Percentiles rank a stretch among this genome's conserved stretches.
phyloP scores from a whole-genome alignment of 2,329 filamentous ascomycete genomes.

The Chrysoporthe deuterocubensis region DNA sequence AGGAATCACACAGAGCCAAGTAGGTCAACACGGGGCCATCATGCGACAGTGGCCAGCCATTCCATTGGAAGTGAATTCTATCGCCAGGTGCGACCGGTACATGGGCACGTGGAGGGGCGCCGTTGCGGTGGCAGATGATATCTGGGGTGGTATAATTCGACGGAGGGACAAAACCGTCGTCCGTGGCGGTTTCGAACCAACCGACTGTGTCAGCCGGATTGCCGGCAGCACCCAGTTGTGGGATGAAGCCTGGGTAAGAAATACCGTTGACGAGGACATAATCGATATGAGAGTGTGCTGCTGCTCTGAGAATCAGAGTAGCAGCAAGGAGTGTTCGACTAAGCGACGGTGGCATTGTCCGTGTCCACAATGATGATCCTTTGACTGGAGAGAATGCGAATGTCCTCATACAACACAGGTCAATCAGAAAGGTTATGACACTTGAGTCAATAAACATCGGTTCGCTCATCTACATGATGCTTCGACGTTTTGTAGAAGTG shows the following conservation, averaged over 20 bases:
- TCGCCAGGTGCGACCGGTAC: slow-evolving; percentile 62
- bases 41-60: slow-evolving; percentile 60
- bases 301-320: not conserved
- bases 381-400: not conserved
- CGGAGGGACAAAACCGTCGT: slow-evolving; percentile 57
- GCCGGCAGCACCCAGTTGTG: slow-evolving; percentile 27
- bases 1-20: slow-evolving; percentile 40
- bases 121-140: slow-evolving; percentile 66
- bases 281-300: slow-evolving; percentile 38
- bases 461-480: not conserved
- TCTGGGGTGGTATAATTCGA: slow-evolving; percentile 50
- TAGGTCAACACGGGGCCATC: slow-evolving; percentile 48
- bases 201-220: slow-evolving; percentile 45
- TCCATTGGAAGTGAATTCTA: slow-evolving; percentile 63
- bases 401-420: not conserved
- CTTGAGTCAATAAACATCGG: not conserved
- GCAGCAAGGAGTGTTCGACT: not conserved
- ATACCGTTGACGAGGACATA: slow-evolving; percentile 49
- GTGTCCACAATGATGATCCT: not conserved
- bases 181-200: slow-evolving; percentile 55
- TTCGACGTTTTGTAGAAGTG: not conserved
- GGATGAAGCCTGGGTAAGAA: slow-evolving; percentile 49
- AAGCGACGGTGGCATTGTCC: not conserved
- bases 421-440: not conserved
- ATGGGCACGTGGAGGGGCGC: slow-evolving; percentile 52